A percentile compares a stretch with the other conserved stretches of the same genome.
Conservation (phyloP, 148 eudicot genomes). For the Hydrangea macrophylla region DNA sequence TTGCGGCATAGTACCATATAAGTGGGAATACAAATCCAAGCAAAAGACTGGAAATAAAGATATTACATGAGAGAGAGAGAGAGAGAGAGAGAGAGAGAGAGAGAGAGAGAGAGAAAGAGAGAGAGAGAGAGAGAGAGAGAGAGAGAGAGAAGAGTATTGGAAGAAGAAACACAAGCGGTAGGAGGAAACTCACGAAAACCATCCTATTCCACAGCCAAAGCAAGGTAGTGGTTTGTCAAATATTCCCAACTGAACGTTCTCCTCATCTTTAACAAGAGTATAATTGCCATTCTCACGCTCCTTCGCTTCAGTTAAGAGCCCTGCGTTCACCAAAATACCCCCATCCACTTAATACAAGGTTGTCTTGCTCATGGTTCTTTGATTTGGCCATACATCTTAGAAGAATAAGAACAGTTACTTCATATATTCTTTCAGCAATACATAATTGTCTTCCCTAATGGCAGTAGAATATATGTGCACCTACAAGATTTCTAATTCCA, state of each 20-base stretch:
- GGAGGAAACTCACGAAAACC: constrained; percentile 50
- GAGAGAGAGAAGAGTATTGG: constrained; percentile 3
- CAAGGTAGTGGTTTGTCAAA: constrained; percentile 65
- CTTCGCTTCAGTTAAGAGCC: constrained; percentile 25
- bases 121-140: background rate
- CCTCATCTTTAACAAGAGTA: constrained; percentile 29
- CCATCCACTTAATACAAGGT: no score
- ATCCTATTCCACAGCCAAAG: constrained; percentile 68
- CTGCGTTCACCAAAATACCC: constrained; percentile 15
- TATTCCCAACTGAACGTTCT: constrained; percentile 37
- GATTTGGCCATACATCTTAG: no score
- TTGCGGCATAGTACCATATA: constrained; percentile 64
- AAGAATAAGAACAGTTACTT: no score
- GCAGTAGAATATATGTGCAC: no score
- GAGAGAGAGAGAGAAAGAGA: constrained; percentile 4
- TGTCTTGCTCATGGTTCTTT: no score
- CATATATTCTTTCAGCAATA: no score
- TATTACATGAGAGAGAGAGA: no score
- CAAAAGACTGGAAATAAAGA: constrained; percentile 51
- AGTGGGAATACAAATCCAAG: constrained; percentile 63
- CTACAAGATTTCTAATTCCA: no score
- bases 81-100: no score
- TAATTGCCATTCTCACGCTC: constrained; percentile 27
- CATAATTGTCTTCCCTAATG: no score
- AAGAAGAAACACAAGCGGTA: background rate